These are phyloP conservation scores for Blumeriella jaapii DNA, from an alignment of 2,329 filamentous ascomycete genomes.

Conservation along the genomic window DNA sequence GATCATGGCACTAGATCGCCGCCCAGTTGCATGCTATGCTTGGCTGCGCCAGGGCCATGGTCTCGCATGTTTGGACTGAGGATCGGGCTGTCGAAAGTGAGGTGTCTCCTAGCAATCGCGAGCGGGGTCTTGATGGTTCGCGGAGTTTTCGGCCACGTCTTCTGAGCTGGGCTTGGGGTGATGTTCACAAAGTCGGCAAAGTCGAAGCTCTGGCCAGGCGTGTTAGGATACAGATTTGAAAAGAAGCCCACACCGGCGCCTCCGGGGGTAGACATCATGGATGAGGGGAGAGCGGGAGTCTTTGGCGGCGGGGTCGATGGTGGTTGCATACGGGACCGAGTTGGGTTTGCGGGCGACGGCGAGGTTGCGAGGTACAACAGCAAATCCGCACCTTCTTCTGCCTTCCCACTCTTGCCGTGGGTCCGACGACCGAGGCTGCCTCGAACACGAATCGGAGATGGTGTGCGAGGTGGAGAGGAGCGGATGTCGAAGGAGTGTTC, in stretches of 20 bases:
- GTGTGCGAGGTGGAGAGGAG: slow-evolving; percentile 78
- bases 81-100: slow-evolving; percentile 24
- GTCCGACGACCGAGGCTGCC: slow-evolving; percentile 35
- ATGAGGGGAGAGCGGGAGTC: slow-evolving; percentile 61
- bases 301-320: slow-evolving; percentile 69
- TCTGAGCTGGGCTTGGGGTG: slow-evolving; percentile 88
- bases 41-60: slow-evolving; percentile 22
- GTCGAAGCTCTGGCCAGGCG: slow-evolving; percentile 76
- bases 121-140: slow-evolving; percentile 22
- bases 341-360: slow-evolving; percentile 66
- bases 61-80: slow-evolving; percentile 15
- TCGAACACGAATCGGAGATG: slow-evolving; percentile 53
- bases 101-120: slow-evolving; percentile 19
- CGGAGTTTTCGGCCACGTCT: slow-evolving; percentile 46
- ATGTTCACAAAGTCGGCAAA: slow-evolving; percentile 97
- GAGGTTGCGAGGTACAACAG: slow-evolving; percentile 82
- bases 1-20: slow-evolving; percentile 45
- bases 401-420: slow-evolving; percentile 44
- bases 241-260: slow-evolving; percentile 53
- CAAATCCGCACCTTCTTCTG: slow-evolving; percentile 72
- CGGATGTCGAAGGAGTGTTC: slow-evolving; percentile 61
- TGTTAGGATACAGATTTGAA: slow-evolving; percentile 59
- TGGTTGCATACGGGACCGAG: slow-evolving; percentile 48
- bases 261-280: slow-evolving; percentile 79
- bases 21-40: slow-evolving; percentile 50